Evolutionary conservation across 352 stramenopile species (phyloP), one percentile per base, ranked within the genome.

Genomic region (Phytophthora macrochlamydospora): DNA sequence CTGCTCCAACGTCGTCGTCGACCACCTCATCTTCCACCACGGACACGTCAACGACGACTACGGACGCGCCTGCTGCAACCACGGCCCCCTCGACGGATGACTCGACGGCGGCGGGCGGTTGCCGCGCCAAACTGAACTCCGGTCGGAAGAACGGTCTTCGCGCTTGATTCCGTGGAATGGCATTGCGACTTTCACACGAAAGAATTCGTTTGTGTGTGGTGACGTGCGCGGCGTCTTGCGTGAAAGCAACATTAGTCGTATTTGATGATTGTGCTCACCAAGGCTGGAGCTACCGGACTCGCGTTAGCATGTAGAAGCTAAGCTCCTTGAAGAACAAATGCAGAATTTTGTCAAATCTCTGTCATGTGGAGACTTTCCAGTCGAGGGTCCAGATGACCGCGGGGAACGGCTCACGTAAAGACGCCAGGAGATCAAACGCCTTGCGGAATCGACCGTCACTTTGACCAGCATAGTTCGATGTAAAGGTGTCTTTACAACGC

Each of bases 331-430:
- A 49, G 43, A 29, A 9, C 8, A 8, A 49, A 29, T 28, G 18
- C 43, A 29, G 43, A 49, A 62, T 62, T 68, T 38, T 62, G 46
- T 38, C 49, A 69, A 65, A 69, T 65, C 56, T 37, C 55, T 59
- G 55, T 63, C 48, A 38, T 38, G 2, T 52, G 56, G 35, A 30
- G 28, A 45, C 35, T 9, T 61, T 58, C 49, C 42, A 49, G 18
- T 24, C 18, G 18, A 37, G 43, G 8, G 38, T 18, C 38, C 62
- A 65, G 54, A 56, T 69, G 62, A 59, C 31, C 14, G 13, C 50
- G 24, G 43, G 55, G 62, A 69, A 69, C 62, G 43, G 49, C 14
- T 30, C 30, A 31, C 38, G 7, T 4, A 49, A 44, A 11, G 45
- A 43, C 46, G 53, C 29, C 43, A 28, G 18, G 18, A 24, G 18